Conservation (phyloP, 1,139 yeast species). For the Geotrichum candidum region DNA sequence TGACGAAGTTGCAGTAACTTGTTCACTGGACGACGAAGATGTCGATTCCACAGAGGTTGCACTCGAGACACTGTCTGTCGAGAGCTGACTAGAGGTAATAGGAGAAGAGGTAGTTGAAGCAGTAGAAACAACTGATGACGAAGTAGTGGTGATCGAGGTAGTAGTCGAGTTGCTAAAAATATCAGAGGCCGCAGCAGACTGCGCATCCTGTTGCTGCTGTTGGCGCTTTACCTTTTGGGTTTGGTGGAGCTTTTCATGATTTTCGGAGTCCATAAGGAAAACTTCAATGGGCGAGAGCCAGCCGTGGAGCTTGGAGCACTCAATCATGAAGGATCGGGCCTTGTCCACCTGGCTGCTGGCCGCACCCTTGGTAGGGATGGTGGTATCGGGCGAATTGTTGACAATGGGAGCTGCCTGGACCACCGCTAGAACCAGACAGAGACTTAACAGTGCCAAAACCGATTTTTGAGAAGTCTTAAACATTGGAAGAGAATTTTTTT, state of each 20-base stretch:
- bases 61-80: neutral
- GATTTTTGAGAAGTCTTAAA: neutral
- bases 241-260: slow-evolving; percentile 5
- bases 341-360: neutral
- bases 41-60: neutral
- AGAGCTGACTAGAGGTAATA: neutral
- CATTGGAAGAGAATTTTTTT: neutral
- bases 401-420: neutral
- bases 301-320: slow-evolving; percentile 6
- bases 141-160: neutral
- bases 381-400: neutral
- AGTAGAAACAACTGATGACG: neutral
- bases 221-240: neutral
- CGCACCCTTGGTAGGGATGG: neutral
- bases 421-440: neutral
- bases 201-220: neutral
- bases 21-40: neutral
- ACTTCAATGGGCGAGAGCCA: slow-evolving; percentile 6
- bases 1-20: neutral
- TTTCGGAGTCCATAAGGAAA: neutral
- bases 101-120: neutral
- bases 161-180: neutral
- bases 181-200: neutral
- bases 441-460: neutral
- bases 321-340: neutral